phyloP scores from a whole-genome alignment of 352 stramenopile genomes.

The Globisporangium canariense region DNA sequence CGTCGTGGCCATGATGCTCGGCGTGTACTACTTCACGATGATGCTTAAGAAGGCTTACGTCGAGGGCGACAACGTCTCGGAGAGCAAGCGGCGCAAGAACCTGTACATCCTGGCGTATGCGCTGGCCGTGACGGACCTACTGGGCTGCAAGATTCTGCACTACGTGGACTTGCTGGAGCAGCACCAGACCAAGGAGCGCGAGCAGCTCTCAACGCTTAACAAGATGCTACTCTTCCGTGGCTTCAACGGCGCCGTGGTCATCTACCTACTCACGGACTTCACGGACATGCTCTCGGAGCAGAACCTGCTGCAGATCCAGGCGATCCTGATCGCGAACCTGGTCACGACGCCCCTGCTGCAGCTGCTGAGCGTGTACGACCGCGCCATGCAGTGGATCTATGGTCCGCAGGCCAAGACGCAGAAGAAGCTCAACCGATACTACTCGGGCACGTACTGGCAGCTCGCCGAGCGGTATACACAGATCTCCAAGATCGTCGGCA shows the following conservation, averaged over 20 bases:
- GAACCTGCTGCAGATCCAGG: constrained; percentile 71
- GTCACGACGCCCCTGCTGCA: constrained; percentile 65
- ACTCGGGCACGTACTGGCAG: constrained; percentile 64
- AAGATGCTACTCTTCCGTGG: constrained; percentile 70
- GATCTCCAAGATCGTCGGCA: constrained; percentile 64
- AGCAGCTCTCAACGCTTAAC: constrained; percentile 76
- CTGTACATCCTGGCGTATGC: constrained; percentile 54
- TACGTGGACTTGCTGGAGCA: constrained; percentile 58
- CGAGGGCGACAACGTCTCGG: constrained; percentile 18
- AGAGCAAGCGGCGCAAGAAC: constrained; percentile 34
- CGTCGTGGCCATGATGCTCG: constrained; percentile 44
- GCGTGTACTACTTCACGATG: constrained; percentile 47
- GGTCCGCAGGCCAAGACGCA: constrained; percentile 58
- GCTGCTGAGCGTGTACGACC: constrained; percentile 53
- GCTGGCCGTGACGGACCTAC: constrained; percentile 48
- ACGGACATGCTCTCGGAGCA: constrained; percentile 58
- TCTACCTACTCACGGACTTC: constrained; percentile 77
- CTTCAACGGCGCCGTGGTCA: constrained; percentile 74
- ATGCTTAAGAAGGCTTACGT: constrained; percentile 40
- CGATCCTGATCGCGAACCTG: constrained; percentile 76
- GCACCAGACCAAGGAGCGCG: constrained; percentile 60
- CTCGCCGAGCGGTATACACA: constrained; percentile 68
- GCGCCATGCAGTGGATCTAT: constrained; percentile 40
- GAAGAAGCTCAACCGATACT: constrained; percentile 75
- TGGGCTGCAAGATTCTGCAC: constrained; percentile 57